Conservation (phyloP, 2,329 filamentous ascomycete species). For the Colletotrichum noveboracense region DNA sequence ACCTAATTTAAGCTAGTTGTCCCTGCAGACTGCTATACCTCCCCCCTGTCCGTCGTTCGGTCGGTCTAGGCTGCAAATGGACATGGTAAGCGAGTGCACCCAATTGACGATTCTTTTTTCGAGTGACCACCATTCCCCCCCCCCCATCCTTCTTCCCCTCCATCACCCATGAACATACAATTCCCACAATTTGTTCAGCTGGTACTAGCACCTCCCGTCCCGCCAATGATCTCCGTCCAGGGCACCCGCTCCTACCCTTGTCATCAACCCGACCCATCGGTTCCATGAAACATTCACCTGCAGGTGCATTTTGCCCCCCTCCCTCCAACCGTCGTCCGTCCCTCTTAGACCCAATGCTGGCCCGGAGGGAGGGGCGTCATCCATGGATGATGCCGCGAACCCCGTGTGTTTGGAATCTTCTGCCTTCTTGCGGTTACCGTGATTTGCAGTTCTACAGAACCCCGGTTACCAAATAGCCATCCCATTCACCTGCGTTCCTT, state of each 20-base stretch:
- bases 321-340: neutral
- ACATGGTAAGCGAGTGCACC: conserved; percentile 1
- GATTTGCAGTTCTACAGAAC: neutral
- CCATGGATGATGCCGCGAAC: neutral
- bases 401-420: neutral
- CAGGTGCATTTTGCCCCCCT: too few relatives aligned
- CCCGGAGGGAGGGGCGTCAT: neutral
- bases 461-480: neutral
- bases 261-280: neutral
- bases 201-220: neutral
- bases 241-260: neutral
- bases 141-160: neutral
- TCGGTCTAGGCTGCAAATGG: neutral
- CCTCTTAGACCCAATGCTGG: neutral
- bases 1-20: too few relatives aligned
- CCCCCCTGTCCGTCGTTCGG: neutral
- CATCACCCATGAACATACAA: neutral
- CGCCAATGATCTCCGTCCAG: neutral
- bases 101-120: neutral
- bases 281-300: neutral
- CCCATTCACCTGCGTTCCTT: neutral
- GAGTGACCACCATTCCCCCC: neutral
- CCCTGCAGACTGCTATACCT: too few relatives aligned
- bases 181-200: neutral
- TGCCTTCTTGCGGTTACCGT: neutral